Percentiles rank a stretch among this genome's conserved stretches.
Evolutionary conservation across 257 asterid species (phyloP).

Genomic region (Parsonsia alboflavescens): DNA sequence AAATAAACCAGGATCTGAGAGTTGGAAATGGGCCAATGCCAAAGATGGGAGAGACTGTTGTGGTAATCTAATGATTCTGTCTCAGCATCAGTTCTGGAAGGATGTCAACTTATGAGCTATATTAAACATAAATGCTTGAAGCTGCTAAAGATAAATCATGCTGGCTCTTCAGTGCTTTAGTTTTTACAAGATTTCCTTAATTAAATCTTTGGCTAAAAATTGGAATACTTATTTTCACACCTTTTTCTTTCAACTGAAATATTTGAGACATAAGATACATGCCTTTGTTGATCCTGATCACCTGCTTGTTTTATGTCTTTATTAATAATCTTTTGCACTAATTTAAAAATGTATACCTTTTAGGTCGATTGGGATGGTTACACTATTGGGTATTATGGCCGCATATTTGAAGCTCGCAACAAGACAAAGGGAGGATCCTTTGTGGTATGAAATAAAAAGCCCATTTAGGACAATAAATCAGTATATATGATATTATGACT

Average conservation of each 20-base stretch:
- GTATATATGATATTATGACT: conserved; percentile 9
- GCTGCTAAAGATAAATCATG: conserved; percentile 1
- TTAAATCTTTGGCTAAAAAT: not conserved
- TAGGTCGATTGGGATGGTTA: conserved; percentile 99
- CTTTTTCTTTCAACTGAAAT: not conserved
- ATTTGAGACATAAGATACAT: not conserved
- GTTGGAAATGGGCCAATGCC: conserved; percentile 78
- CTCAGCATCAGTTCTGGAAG: not conserved
- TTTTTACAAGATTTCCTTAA: not conserved
- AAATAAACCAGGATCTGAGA: conserved; percentile 69
- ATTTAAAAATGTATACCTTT: conserved; percentile 19
- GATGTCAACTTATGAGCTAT: not conserved
- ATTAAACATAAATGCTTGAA: not conserved
- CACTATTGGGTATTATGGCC: conserved; percentile 96
- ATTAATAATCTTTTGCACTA: conserved; percentile 1
- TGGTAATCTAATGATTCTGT: conserved; percentile 47
- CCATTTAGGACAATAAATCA: conserved; percentile 5
- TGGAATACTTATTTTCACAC: too few species aligned
- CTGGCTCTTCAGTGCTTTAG: not conserved
- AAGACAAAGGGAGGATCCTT: conserved; percentile 97
- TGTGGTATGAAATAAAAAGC: conserved; percentile 42
- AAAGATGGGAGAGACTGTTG: conserved; percentile 72
- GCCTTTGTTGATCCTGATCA: not conserved
- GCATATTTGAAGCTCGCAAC: conserved; percentile 98
- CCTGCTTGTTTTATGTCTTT: not conserved